phyloP scores from a whole-genome alignment of 495 filamentous ascomycete species.

The Hamigera avellanea region DNA sequence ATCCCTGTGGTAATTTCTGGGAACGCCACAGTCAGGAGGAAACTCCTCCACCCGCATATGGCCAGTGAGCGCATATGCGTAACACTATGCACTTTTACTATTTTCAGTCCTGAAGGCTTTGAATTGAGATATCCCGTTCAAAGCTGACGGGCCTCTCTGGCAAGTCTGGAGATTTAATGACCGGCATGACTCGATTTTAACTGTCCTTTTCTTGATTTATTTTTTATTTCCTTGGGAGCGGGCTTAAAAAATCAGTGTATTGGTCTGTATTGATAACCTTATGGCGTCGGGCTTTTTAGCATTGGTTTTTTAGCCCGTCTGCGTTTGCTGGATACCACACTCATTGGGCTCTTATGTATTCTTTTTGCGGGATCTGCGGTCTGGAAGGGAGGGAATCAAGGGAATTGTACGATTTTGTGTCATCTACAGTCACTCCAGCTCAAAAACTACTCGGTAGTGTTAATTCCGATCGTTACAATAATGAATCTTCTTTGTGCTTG shows the following conservation, averaged over 20 bases:
- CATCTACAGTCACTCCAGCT: neutral
- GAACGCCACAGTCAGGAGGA: conserved; percentile 26
- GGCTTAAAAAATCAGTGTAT: conserved; percentile 11
- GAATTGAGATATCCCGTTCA: conserved; percentile 4
- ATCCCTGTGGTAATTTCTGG: conserved; percentile 28
- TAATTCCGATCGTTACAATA: too few species aligned
- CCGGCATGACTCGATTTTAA: conserved; percentile 21
- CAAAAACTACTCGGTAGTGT: too few species aligned
- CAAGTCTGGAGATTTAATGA: conserved; percentile 21
- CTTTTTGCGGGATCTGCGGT: conserved; percentile 5
- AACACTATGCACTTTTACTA: conserved; percentile 1
- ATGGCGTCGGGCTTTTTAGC: neutral
- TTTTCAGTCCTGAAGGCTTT: conserved; percentile 1
- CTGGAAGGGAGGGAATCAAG: conserved; percentile 1
- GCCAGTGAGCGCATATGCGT: conserved; percentile 19
- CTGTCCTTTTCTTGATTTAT: conserved; percentile 7
- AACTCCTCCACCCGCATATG: conserved; percentile 33
- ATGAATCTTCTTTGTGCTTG: too few species aligned
- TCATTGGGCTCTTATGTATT: conserved; percentile 10
- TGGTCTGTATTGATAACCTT: neutral
- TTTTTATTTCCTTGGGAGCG: conserved; percentile 12
- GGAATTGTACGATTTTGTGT: conserved; percentile 1
- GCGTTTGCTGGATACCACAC: conserved; percentile 18
- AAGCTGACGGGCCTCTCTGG: conserved; percentile 7
- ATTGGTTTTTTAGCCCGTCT: conserved; percentile 5